A percentile compares a stretch with the other conserved stretches of the same genome.
These are phyloP conservation scores for Candida michaelii DNA, from an alignment of 805 yeast genomes.

Conservation along the genomic window DNA sequence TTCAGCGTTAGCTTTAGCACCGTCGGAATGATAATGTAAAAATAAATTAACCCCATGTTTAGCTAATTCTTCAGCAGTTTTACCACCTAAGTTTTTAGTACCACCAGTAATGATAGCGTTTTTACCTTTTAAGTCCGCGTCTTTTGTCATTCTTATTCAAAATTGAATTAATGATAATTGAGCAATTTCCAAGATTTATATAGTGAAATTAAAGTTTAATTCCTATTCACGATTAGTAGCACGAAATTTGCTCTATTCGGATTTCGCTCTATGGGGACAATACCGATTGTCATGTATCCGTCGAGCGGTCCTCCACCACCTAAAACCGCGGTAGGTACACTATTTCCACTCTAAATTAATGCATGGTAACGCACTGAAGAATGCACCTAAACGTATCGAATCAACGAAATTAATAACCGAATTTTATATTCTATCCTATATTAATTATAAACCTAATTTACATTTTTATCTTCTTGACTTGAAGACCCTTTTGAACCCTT, in stretches of 20 bases:
- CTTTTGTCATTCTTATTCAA: constrained; percentile 13
- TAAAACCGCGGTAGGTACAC: too few species aligned
- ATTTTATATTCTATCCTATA: not conserved
- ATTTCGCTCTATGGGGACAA: too few species aligned
- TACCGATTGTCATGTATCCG: too few species aligned
- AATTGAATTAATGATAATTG: too few species aligned
- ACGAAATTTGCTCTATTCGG: too few species aligned
- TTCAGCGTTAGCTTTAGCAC: constrained; percentile 30
- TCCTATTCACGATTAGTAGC: too few species aligned
- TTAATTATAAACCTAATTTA: not conserved
- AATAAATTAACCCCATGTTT: constrained; percentile 52
- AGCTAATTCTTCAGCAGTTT: constrained; percentile 55
- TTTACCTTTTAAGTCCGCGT: constrained; percentile 38
- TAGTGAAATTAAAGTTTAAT: not conserved
- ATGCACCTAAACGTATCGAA: too few species aligned
- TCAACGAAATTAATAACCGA: too few species aligned
- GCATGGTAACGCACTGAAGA: too few species aligned
- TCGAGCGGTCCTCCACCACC: too few species aligned
- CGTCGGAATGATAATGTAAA: constrained; percentile 56
- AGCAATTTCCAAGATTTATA: too few species aligned
- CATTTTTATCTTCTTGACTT: constrained; percentile 1
- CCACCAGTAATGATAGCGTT: constrained; percentile 61
- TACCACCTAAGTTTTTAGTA: constrained; percentile 58
- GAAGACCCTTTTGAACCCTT: constrained; percentile 3
- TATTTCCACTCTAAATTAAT: too few species aligned